Evolutionary conservation across 1,139 yeast species (phyloP), one percentile per base, ranked within the genome.

Genomic region (Candida pseudoviswanathii): DNA sequence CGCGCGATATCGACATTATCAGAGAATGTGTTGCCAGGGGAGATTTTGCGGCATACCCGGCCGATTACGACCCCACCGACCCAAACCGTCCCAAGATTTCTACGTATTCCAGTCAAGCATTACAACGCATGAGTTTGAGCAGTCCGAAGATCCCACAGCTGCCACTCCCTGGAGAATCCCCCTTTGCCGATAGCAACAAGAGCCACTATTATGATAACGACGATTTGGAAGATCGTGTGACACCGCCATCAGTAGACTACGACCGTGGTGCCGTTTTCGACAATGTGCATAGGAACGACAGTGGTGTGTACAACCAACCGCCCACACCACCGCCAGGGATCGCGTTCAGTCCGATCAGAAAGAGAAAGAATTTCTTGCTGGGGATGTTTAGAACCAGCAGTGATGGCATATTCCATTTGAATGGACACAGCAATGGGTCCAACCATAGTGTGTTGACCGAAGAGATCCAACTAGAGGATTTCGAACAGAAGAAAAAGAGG

Each of bases 1-100:
- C 99, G 7, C 73, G 73, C 48, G 98, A 94, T 66, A 75, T 89
- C 52, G 98, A 94, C 63, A 84, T 94, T 55, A 80, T 94, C 52
- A 78, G 98, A 57, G 98, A 94, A 68, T 81, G 85, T 66, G 80
- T 81, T 56, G 66, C 67, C 45, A 70, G 77, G 50, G 90, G 90
- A 25, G 85, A 84, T 59, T 80, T 78, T 56, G 80, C 73, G 56
- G 78, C 77, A 24, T 81, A 83, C 62, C 83, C 88, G 5, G 69
- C 68, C 22, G 76, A 75, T 50, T 80, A 85, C 62, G 88, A 85
- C 58, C 91, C 90, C 43, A 81, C 89, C 1, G 89, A 84, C 61
- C 80, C 77, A 5, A 65, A 64, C 54, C 69, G 72, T 55, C 71
- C 62, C 54, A 77, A 67, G 58, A 66, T 68, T 57, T 75, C 71